These are phyloP conservation scores for Tricholoma sp. DNA, from an alignment of 768 basidiomycete species.

Conservation along the genomic window DNA sequence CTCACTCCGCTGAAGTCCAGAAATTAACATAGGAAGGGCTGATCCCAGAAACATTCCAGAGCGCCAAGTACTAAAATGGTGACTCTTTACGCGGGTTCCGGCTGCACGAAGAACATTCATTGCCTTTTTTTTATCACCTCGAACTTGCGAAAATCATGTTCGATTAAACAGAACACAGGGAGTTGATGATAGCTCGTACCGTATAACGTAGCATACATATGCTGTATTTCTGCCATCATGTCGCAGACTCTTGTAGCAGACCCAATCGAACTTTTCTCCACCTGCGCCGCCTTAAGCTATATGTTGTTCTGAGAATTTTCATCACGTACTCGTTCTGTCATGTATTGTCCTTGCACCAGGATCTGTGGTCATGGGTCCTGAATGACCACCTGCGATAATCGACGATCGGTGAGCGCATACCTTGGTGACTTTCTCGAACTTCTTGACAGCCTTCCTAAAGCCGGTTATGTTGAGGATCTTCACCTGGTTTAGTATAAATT, in stretches of 20 bases:
- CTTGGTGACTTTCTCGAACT: constrained; percentile 77
- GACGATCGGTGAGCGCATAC: constrained; percentile 25
- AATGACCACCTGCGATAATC: not conserved
- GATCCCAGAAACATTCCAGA: constrained; percentile 71
- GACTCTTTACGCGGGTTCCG: constrained; percentile 42
- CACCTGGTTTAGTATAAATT: not conserved
- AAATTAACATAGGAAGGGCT: constrained; percentile 60
- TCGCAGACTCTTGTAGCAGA: constrained; percentile 53
- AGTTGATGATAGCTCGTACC: constrained; percentile 41
- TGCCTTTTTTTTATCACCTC: constrained; percentile 79
- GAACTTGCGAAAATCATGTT: constrained; percentile 48
- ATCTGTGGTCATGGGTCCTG: constrained; percentile 34
- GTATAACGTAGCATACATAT: constrained; percentile 67
- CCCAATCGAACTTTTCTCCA: constrained; percentile 64
- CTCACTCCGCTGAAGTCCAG: constrained; percentile 60
- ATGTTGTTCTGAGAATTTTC: not conserved
- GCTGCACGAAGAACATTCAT: constrained; percentile 60
- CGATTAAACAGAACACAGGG: not conserved
- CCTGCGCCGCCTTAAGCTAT: constrained; percentile 29
- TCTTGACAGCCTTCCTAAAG: constrained; percentile 81
- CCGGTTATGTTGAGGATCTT: constrained; percentile 87
- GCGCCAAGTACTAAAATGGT: constrained; percentile 69
- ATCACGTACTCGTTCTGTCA: constrained; percentile 60
- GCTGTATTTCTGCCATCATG: constrained; percentile 70
- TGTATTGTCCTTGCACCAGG: constrained; percentile 70